phyloP scores from a whole-genome alignment of 148 eudicot genomes.

The Rheum nobile region DNA sequence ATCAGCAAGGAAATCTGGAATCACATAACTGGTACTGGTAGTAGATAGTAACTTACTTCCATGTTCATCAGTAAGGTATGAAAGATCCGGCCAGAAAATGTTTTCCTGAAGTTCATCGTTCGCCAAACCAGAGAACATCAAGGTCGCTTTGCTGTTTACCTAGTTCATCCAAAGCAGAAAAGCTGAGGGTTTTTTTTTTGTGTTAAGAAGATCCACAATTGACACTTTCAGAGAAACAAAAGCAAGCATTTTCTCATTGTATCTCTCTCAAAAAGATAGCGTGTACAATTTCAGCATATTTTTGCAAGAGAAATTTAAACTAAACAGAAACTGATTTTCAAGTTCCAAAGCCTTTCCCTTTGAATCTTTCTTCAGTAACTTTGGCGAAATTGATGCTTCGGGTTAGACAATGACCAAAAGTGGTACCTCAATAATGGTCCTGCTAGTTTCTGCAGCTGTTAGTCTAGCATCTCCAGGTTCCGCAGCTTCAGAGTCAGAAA shows the following conservation, averaged over 20 bases:
- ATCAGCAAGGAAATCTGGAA: conserved; percentile 5
- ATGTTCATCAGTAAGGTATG: conserved; percentile 83
- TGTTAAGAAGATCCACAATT: neutral
- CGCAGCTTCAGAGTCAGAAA: conserved; percentile 35
- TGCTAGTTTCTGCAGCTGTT: conserved; percentile 66
- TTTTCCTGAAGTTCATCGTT: conserved; percentile 68
- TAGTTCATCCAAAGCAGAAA: conserved; percentile 10
- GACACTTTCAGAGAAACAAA: neutral
- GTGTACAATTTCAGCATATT: neutral
- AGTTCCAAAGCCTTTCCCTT: neutral
- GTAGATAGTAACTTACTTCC: conserved; percentile 64
- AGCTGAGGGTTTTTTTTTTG: neutral
- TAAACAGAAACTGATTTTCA: neutral
- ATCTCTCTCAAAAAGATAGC: neutral
- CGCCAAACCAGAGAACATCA: conserved; percentile 67
- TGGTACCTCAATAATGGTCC: conserved; percentile 85
- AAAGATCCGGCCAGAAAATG: conserved; percentile 92
- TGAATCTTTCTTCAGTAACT: neutral
- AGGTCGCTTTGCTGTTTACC: conserved; percentile 80
- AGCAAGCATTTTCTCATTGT: neutral
- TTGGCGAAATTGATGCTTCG: neutral
- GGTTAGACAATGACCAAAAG: neutral
- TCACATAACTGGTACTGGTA: neutral
- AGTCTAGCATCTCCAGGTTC: conserved; percentile 51
- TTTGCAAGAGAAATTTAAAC: neutral